Base-by-base conservation (phyloP, 768 basidiomycete species). In the Suillus brevipes region DNA sequence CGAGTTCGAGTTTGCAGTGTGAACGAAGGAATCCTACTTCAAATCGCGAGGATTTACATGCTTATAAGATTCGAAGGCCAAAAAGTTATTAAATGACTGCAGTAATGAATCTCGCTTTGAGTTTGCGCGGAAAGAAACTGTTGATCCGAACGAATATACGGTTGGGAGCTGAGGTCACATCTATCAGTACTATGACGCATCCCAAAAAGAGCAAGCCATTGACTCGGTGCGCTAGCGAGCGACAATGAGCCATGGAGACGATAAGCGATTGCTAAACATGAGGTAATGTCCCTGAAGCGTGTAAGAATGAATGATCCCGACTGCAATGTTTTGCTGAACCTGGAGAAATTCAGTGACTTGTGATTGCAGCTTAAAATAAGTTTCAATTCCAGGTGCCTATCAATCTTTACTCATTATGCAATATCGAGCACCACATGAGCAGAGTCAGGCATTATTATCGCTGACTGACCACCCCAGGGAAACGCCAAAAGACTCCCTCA, bases 101-200 rank as follows among this genome's bases (percentile, higher is more conserved):
- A n/a, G 47, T 25, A 50, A 45, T 43, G 50, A 13, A 62, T 31
- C 34, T 65, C 63, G 52, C 28, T 28, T 53, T 18, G 28, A 18
- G 9, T 52, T 53, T 53, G 42, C 64, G 72, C 60, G 56, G 53
- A 65, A 37, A 49, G 47, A 36, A n/a, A 47, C 57, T 31, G 4
- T 34, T 53, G 52, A 53, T 53, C 52, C 52, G 52, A 28, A 2
- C 28, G 52, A 53, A 57, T 36, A 55, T n/a, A 7, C 10, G 31
- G 31, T 55, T 55, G 53, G 20, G 52, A 55, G 53, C 53, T 36
- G 53, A 55, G 53, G 53, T 55, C 34, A 55, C 53, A n/a, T 55
- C 53, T 55, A 36, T 55, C 31, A n/a, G 18, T n/a, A 20, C 53
- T 34, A 55, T 55, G 53, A 36, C 53, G 53, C 34, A 36, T 36